Conservation (phyloP, 495 filamentous ascomycete species). For the Daldinia vernicosa region DNA sequence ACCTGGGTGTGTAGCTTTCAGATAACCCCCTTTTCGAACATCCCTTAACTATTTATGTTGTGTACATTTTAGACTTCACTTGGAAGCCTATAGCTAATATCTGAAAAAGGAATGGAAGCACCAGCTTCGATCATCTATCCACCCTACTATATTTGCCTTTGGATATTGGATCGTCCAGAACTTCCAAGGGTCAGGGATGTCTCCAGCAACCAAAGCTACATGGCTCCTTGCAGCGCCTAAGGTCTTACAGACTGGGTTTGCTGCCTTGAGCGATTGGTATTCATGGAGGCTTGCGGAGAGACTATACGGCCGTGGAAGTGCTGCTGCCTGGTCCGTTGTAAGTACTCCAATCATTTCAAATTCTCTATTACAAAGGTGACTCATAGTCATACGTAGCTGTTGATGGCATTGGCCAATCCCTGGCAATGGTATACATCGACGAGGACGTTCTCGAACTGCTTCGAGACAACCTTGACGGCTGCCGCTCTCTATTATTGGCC, state of each 20-base stretch:
- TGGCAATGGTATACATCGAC: conserved; percentile 99
- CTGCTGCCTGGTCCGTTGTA: conserved; percentile 75
- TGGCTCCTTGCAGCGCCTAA: conserved; percentile 76
- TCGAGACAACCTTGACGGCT: conserved; percentile 88
- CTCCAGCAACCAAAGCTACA: conserved; percentile 37
- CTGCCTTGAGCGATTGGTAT: conserved; percentile 83
- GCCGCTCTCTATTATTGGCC: conserved; percentile 86
- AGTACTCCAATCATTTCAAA: conserved; percentile 32
- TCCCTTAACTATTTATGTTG: background rate
- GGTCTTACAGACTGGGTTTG: conserved; percentile 76
- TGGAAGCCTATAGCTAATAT: conserved; percentile 34
- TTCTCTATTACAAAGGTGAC: conserved; percentile 1
- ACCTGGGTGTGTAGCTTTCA: conserved; percentile 78
- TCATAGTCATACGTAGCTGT: conserved; percentile 55
- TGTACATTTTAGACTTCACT: too few relatives aligned
- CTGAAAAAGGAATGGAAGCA: conserved; percentile 85
- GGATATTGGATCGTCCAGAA: conserved; percentile 72
- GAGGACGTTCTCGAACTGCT: conserved; percentile 89
- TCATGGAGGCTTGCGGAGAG: conserved; percentile 84
- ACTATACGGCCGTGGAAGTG: conserved; percentile 73
- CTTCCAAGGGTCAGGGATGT: conserved; percentile 31
- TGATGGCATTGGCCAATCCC: conserved; percentile 79
- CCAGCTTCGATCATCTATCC: conserved; percentile 89
- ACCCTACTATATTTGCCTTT: conserved; percentile 83
- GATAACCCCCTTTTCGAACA: background rate